phyloP scores from a whole-genome alignment of 768 basidiomycete species.

The Boletus pseudopeckii region DNA sequence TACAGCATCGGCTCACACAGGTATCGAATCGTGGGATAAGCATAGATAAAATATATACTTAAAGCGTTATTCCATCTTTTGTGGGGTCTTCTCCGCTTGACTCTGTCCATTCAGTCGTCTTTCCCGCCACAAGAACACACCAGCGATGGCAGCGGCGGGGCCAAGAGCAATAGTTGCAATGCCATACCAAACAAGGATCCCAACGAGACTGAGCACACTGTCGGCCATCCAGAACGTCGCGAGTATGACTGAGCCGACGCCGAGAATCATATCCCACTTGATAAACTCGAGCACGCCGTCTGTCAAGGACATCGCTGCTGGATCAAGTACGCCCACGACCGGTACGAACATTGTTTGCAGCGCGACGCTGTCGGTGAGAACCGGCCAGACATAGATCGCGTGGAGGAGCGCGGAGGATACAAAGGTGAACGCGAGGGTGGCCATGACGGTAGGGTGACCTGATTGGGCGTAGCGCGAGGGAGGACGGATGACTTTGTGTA shows the following conservation, averaged over 20 bases:
- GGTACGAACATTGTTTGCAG: constrained; percentile 18
- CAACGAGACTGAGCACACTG: constrained; percentile 29
- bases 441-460: constrained; percentile 22
- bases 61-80: background rate
- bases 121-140: constrained; percentile 50
- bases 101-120: constrained; percentile 22
- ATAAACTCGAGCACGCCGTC: constrained; percentile 37
- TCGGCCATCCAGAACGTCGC: constrained; percentile 49
- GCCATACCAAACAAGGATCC: constrained; percentile 42
- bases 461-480: constrained; percentile 14
- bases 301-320: background rate
- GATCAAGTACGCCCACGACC: background rate
- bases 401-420: constrained; percentile 24
- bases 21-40: background rate
- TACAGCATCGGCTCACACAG: background rate
- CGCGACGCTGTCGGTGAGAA: background rate
- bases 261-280: constrained; percentile 50
- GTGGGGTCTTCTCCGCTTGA: background rate
- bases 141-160: constrained; percentile 50
- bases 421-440: constrained; percentile 14
- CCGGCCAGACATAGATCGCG: constrained; percentile 23
- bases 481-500: constrained; percentile 40
- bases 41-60: background rate
- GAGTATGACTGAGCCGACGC: constrained; percentile 38
- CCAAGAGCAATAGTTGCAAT: constrained; percentile 43